Evolutionary conservation across 2,329 filamentous ascomycete genomes (phyloP).

Genomic region (Harringtonia aguacate): DNA sequence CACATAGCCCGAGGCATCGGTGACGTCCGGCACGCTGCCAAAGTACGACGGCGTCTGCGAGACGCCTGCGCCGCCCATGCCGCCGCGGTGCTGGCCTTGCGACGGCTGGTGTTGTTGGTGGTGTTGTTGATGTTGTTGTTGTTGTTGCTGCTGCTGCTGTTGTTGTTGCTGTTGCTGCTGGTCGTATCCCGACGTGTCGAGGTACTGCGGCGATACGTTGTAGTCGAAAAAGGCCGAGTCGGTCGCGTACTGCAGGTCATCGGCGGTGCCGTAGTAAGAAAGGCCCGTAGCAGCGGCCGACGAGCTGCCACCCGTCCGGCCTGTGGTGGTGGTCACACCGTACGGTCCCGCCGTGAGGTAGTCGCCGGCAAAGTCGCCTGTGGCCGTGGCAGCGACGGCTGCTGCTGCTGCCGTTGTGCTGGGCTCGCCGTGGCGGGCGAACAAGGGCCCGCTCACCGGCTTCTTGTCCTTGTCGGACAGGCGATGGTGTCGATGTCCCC

Average conservation of each 20-base stretch:
- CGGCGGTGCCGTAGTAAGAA: slow-evolving; percentile 9
- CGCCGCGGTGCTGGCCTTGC: not conserved
- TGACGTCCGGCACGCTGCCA: not conserved
- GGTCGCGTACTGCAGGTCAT: slow-evolving; percentile 7
- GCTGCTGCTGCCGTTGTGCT: not conserved
- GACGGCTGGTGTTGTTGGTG: not conserved
- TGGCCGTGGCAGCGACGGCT: not conserved
- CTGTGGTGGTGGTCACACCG: not conserved
- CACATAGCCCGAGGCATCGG: not conserved
- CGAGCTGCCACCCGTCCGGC: not conserved
- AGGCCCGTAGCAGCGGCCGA: not conserved
- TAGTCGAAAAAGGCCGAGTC: slow-evolving; percentile 11
- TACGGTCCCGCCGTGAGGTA: not conserved
- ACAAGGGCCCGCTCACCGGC: too few relatives aligned
- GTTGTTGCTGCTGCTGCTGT: not conserved
- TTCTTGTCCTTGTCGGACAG: not conserved
- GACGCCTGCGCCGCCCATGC: not conserved
- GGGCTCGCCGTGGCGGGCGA: not conserved
- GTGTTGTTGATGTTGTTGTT: not conserved
- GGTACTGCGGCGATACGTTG: slow-evolving; percentile 9
- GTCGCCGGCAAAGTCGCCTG: not conserved
- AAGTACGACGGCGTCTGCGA: slow-evolving; percentile 5
- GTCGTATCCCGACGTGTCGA: not conserved
- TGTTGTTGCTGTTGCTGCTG: not conserved
- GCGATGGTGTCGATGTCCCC: not conserved